These are phyloP conservation scores for Sphagnurus paluster DNA, from an alignment of 1,284 basidiomycete species.

Conservation along the genomic window DNA sequence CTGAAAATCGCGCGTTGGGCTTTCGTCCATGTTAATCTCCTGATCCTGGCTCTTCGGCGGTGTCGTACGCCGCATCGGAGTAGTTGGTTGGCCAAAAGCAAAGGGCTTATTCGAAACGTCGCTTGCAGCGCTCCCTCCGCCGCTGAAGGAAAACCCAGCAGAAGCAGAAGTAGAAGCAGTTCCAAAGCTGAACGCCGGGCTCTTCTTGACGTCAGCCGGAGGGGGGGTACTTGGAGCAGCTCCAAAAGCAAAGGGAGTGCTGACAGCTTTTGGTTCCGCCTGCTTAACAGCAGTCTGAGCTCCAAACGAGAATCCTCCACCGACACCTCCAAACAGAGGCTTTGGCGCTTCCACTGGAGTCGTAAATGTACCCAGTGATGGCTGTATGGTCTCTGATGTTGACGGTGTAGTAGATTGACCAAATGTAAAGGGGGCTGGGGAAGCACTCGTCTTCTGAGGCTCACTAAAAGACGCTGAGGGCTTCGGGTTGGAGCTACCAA, in stretches of 20 bases:
- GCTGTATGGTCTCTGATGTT: conserved; percentile 18
- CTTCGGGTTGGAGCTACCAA: no score
- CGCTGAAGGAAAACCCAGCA: conserved; percentile 31
- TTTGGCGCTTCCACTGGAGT: conserved; percentile 21
- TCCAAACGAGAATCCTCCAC: conserved; percentile 22
- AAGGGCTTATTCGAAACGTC: conserved; percentile 35
- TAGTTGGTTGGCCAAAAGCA: conserved; percentile 33
- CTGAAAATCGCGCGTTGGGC: conserved; percentile 56
- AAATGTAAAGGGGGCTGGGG: conserved; percentile 21
- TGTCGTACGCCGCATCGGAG: conserved; percentile 43
- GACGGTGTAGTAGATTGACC: conserved; percentile 13
- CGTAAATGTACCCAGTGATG: conserved; percentile 24
- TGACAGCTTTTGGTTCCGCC: conserved; percentile 11
- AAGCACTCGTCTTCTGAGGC: conserved; percentile 2
- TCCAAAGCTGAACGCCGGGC: conserved; percentile 23
- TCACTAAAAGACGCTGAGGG: no score
- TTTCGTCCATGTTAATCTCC: conserved; percentile 71
- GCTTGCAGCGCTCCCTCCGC: conserved; percentile 26
- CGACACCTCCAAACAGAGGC: conserved; percentile 19
- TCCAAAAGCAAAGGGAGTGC: conserved; percentile 18
- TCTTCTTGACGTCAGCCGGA: conserved; percentile 21
- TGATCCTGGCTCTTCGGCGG: conserved; percentile 55
- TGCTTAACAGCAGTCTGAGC: background rate
- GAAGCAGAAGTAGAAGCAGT: conserved; percentile 21
- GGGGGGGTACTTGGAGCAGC: conserved; percentile 23